phyloP scores from a whole-genome alignment of 768 basidiomycete genomes.

The Cubamyces lactineus region DNA sequence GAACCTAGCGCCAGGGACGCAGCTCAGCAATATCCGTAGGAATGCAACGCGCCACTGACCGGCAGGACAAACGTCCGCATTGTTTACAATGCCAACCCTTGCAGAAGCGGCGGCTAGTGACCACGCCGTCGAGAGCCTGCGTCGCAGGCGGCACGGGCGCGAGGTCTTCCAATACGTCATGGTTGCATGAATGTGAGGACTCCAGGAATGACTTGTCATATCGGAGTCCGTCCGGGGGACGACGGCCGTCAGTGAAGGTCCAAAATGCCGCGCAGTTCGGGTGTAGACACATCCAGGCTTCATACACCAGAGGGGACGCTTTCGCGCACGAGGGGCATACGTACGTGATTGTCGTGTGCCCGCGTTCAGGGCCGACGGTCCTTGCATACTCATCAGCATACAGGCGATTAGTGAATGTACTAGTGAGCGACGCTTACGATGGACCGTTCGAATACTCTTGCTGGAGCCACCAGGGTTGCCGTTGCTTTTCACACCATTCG shows the following conservation, averaged over 20 bases:
- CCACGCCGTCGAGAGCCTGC: constrained; percentile 38
- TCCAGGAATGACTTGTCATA: constrained; percentile 55
- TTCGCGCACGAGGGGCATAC: constrained; percentile 49
- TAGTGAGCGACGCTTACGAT: too few relatives aligned
- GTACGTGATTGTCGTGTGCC: background rate
- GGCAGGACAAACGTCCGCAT: constrained; percentile 76
- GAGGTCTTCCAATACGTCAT: constrained; percentile 42
- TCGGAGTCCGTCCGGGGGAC: constrained; percentile 41
- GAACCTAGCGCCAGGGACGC: constrained; percentile 42
- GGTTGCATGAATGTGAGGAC: constrained; percentile 35
- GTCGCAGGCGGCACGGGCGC: constrained; percentile 39
- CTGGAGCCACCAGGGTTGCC: constrained; percentile 51
- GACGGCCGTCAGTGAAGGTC: constrained; percentile 33
- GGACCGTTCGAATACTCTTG: background rate
- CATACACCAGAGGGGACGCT: constrained; percentile 57
- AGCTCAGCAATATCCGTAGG: constrained; percentile 7
- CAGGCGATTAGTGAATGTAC: background rate
- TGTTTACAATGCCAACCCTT: constrained; percentile 69
- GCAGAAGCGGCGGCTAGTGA: constrained; percentile 58
- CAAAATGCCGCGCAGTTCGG: constrained; percentile 63
- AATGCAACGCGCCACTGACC: constrained; percentile 46
- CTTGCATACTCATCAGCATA: background rate
- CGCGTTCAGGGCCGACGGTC: too few relatives aligned
- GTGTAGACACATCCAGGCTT: constrained; percentile 67
- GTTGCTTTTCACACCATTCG: constrained; percentile 81